Percentiles rank a stretch among this genome's conserved stretches.
These are phyloP conservation scores for Heteromeles arbutifolia DNA, from an alignment of 306 rosid species.

Conservation along the genomic window DNA sequence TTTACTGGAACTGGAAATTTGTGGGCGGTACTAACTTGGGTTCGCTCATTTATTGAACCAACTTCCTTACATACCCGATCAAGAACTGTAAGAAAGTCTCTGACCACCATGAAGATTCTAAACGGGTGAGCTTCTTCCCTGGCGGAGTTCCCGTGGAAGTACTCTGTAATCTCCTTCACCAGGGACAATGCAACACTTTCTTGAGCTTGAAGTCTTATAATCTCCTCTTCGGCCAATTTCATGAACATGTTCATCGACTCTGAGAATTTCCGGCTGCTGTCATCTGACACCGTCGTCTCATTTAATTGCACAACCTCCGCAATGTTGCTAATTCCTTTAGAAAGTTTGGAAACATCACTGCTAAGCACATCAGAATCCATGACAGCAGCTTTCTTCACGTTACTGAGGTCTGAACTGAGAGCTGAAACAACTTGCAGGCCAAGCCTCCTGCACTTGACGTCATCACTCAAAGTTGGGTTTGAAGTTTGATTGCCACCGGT, in stretches of 20 bases:
- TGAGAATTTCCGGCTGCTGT: constrained; percentile 38
- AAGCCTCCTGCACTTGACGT: constrained; percentile 66
- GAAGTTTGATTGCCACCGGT: constrained; percentile 35
- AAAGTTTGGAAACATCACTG: constrained; percentile 73
- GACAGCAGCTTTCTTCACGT: constrained; percentile 87
- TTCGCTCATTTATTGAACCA: constrained; percentile 71
- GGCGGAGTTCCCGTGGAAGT: constrained; percentile 86
- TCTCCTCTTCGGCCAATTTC: constrained; percentile 75
- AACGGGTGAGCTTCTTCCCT: constrained; percentile 98
- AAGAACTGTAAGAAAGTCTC: constrained; percentile 68
- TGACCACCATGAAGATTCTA: constrained; percentile 86
- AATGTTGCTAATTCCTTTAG: constrained; percentile 55
- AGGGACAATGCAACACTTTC: constrained; percentile 80
- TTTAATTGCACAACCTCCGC: constrained; percentile 39
- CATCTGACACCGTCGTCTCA: constrained; percentile 30
- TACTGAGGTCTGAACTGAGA: constrained; percentile 69
- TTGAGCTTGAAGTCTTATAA: constrained; percentile 69
- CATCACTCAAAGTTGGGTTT: constrained; percentile 41
- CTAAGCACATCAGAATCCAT: constrained; percentile 85
- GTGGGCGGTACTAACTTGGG: constrained; percentile 68
- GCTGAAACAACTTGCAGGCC: constrained; percentile 84
- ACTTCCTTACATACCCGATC: constrained; percentile 96
- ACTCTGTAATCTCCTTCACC: constrained; percentile 93
- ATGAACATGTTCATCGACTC: constrained; percentile 74
- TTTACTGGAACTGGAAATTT: constrained; percentile 90